These are phyloP conservation scores for Yamadazyma siamensis DNA, from an alignment of 1,139 yeast species.

Conservation along the genomic window DNA sequence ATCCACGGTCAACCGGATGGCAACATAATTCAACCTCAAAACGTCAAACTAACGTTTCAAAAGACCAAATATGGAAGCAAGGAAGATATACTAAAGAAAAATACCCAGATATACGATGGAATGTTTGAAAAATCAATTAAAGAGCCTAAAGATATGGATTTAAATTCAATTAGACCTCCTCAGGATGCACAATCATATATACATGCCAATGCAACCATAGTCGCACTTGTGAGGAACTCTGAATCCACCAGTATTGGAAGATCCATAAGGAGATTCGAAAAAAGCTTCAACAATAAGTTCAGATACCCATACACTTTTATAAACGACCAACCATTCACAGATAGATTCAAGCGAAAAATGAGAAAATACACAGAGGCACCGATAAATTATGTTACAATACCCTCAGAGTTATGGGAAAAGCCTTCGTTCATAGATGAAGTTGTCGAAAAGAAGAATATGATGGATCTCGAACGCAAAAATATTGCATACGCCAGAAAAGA, in stretches of 20 bases:
- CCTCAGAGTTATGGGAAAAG: slow-evolving; percentile 58
- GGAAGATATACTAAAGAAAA: slow-evolving; percentile 29
- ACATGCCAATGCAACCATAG: slow-evolving; percentile 68
- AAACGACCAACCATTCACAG: slow-evolving; percentile 66
- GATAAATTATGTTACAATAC: slow-evolving; percentile 57
- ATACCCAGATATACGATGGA: slow-evolving; percentile 29
- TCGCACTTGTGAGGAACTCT: slow-evolving; percentile 65
- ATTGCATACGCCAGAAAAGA: slow-evolving; percentile 60
- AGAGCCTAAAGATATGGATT: slow-evolving; percentile 50
- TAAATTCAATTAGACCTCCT: slow-evolving; percentile 30
- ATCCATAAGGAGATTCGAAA: slow-evolving; percentile 60
- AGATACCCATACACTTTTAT: slow-evolving; percentile 78
- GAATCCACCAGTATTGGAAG: slow-evolving; percentile 49
- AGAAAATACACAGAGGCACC: slow-evolving; percentile 43
- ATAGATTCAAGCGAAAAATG: slow-evolving; percentile 48
- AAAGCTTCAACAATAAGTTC: slow-evolving; percentile 62
- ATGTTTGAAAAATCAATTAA: slow-evolving; percentile 30
- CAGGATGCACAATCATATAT: slow-evolving; percentile 25
- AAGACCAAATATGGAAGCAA: slow-evolving; percentile 24
- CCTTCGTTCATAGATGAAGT: slow-evolving; percentile 53
- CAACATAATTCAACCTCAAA: slow-evolving; percentile 19
- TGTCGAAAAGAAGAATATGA: slow-evolving; percentile 38
- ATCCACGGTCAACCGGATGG: too few relatives aligned
- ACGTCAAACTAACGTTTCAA: slow-evolving; percentile 34
- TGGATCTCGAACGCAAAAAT: slow-evolving; percentile 36